Evolutionary conservation across 176 grass and related monocot genomes (phyloP).

Genomic region (Paspalum notatum): DNA sequence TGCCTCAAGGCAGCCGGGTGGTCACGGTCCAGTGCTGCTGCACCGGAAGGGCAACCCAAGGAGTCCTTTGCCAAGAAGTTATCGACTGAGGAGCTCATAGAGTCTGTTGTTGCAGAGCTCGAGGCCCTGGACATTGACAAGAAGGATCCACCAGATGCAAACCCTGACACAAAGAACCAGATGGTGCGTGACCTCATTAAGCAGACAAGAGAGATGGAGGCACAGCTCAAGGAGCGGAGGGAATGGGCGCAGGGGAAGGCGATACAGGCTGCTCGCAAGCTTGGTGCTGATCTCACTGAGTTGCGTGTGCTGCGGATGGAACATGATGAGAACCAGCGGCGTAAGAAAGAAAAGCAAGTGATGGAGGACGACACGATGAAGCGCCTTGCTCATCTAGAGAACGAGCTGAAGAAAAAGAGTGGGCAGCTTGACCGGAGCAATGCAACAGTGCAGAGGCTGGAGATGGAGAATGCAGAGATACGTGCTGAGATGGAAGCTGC

Average conservation of each 20-base stretch:
- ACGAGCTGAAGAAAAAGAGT: constrained; percentile 88
- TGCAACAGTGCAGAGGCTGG: constrained; percentile 68
- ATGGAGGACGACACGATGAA: constrained; percentile 76
- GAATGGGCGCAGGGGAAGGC: constrained; percentile 95
- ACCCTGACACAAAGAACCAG: constrained; percentile 57
- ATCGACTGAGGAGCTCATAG: constrained; percentile 59
- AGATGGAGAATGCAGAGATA: constrained; percentile 95
- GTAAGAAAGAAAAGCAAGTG: constrained; percentile 74
- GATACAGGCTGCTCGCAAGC: constrained; percentile 85
- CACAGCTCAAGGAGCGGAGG: constrained; percentile 82
- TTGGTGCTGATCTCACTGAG: constrained; percentile 86
- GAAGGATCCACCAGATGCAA: constrained; percentile 46
- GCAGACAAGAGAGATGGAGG: constrained; percentile 78
- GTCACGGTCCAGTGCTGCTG: constrained; percentile 5
- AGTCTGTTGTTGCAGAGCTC: constrained; percentile 55
- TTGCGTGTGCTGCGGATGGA: constrained; percentile 79
- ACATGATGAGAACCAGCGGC: constrained; percentile 69
- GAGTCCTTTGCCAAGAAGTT: constrained; percentile 47
- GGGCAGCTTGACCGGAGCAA: constrained; percentile 85
- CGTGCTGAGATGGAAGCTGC: constrained; percentile 94
- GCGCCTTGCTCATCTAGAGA: constrained; percentile 71
- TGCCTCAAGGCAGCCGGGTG: constrained; percentile 40
- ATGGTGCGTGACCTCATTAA: constrained; percentile 68
- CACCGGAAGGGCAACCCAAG: constrained; percentile 33
- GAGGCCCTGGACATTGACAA: constrained; percentile 65